Conservation (phyloP, 1,139 yeast genomes). For the Yamadazyma trypodendri region DNA sequence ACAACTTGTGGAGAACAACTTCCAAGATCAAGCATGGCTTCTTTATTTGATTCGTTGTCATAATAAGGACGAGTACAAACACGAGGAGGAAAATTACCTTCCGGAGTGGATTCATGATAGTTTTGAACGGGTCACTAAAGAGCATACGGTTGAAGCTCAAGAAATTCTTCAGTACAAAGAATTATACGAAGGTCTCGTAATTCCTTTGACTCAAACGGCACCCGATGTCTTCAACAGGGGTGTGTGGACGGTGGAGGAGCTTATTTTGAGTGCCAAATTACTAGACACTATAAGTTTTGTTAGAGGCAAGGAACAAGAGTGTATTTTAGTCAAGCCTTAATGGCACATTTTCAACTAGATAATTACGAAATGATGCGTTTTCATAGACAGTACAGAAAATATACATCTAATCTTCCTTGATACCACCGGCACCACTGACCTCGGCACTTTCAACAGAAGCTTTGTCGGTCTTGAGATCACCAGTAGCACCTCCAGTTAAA, state of each 20-base stretch:
- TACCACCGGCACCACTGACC: conserved; percentile 83
- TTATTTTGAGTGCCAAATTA: conserved; percentile 60
- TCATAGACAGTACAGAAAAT: no score
- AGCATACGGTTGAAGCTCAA: conserved; percentile 31
- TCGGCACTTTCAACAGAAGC: conserved; percentile 85
- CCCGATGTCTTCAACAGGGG: conserved; percentile 65
- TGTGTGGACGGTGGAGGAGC: conserved; percentile 59
- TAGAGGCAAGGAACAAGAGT: conserved; percentile 60
- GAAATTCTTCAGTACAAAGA: conserved; percentile 57
- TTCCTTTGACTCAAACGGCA: conserved; percentile 48
- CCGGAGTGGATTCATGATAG: conserved; percentile 53
- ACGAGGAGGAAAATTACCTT: conserved; percentile 32
- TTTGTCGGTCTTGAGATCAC: conserved; percentile 74
- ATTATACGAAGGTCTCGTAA: conserved; percentile 56
- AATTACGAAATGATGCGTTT: no score
- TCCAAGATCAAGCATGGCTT: conserved; percentile 60
- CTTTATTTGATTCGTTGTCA: conserved; percentile 62
- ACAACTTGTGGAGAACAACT: conserved; percentile 43
- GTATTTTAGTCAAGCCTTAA: conserved; percentile 46
- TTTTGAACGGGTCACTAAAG: conserved; percentile 40
- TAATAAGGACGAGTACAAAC: conserved; percentile 43
- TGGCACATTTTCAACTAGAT: neutral
- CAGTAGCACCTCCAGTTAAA: conserved; percentile 52
- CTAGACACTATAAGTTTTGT: conserved; percentile 59
- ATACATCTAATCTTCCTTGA: conserved; percentile 76